These are phyloP conservation scores for Flaveria robusta DNA, from an alignment of 129 eudicot genomes.

Conservation along the genomic window DNA sequence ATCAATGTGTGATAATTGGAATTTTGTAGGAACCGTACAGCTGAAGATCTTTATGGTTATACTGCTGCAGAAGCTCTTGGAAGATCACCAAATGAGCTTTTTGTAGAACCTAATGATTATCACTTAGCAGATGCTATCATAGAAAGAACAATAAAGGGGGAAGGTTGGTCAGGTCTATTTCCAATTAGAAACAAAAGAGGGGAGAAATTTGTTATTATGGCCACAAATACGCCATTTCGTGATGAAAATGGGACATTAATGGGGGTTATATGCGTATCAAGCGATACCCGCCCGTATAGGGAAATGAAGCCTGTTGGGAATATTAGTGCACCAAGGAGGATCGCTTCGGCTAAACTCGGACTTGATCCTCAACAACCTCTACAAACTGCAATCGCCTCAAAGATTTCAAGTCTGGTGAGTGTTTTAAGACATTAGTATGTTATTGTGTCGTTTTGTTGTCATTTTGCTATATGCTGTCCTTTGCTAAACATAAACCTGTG, in stretches of 20 bases:
- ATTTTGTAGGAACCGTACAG: constrained; percentile 75
- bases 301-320: constrained; percentile 45
- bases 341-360: constrained; percentile 74
- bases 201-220: constrained; percentile 47
- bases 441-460: not conserved
- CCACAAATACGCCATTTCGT: constrained; percentile 69
- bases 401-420: constrained; percentile 80
- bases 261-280: constrained; percentile 76
- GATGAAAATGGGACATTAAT: constrained; percentile 71
- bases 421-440: not conserved
- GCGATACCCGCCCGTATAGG: constrained; percentile 65
- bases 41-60: constrained; percentile 82
- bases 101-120: constrained; percentile 49
- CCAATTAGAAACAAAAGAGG: constrained; percentile 78
- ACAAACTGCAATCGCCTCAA: constrained; percentile 83
- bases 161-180: constrained; percentile 81
- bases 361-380: constrained; percentile 95
- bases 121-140: constrained; percentile 53
- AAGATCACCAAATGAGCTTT: constrained; percentile 46
- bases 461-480: not conserved
- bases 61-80: constrained; percentile 82
- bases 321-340: constrained; percentile 54
- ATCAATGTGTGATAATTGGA: not conserved
- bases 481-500: not conserved
- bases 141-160: constrained; percentile 51